Base-by-base conservation (phyloP, 2,329 filamentous ascomycete species). In the Diaporthe vaccinii region DNA sequence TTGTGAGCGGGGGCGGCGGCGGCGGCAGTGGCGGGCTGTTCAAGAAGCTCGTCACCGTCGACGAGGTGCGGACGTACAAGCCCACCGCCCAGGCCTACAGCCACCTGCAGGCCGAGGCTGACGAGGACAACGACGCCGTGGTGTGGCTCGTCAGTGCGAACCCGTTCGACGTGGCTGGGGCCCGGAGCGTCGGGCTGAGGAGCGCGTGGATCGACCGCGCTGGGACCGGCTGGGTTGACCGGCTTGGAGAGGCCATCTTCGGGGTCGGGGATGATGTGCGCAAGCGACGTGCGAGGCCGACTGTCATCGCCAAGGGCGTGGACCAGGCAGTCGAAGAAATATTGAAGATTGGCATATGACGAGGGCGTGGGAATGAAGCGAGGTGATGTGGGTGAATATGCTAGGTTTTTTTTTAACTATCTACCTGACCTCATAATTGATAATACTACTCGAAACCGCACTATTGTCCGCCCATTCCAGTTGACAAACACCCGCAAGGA, bases 61-160 rank as follows among this genome's bases (percentile, higher is more conserved):
- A 94, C n/a, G 83, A 87, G 1, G 81, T 91, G 6, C 77, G 84
- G 76, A 87, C 86, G 68, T 95, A 90, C 83, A 95, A 96, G 82
- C 93, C 94, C 0, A 86, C 90, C 53, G 88, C 86, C 1, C 88
- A 86, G 69, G 87, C 89, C 2, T 95, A 95, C 79, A 77, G 85
- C n/a, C 86, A 93, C 80, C 84, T 94, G 34, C 86, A 89, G 1
- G 78, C 86, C 77, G 88, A 88, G 4, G 89, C 88, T 78, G 84
- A 88, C 36, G 68, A 71, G 67, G 58, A 69, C 58, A 61, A 57
- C n/a, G 72, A 74, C 51, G 75, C 72, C 3, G 58, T 73, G 9
- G 86, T 95, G 20, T 95, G 93, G 92, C 82, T 95, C 10, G 87
- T 96, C 8, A 93, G 89, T 78, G 90, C 90, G 1, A 95, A 95